Conservation (phyloP, 805 yeast species). For the Suhomyces emberorum region DNA sequence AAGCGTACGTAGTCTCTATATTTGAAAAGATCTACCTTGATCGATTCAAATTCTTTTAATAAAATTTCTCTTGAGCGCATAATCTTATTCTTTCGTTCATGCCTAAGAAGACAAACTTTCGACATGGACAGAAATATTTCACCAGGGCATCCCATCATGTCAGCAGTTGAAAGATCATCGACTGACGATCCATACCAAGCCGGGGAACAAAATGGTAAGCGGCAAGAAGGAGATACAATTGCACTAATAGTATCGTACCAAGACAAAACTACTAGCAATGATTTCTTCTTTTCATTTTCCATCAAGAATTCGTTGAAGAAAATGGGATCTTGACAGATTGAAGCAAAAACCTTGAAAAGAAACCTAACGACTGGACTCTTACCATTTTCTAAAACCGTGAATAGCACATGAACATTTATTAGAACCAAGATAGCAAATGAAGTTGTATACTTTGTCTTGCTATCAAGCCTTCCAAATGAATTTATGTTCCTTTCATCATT, state of each 20-base stretch:
- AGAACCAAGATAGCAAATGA: slow-evolving; percentile 46
- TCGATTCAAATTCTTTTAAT: slow-evolving; percentile 23
- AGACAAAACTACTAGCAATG: slow-evolving; percentile 48
- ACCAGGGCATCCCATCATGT: slow-evolving; percentile 61
- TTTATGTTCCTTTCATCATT: slow-evolving; percentile 5
- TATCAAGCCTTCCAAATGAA: not conserved
- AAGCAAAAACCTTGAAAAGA: slow-evolving; percentile 48
- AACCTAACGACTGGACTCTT: slow-evolving; percentile 49
- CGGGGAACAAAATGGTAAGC: slow-evolving; percentile 51
- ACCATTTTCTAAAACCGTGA: slow-evolving; percentile 54
- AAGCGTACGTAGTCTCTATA: slow-evolving; percentile 47
- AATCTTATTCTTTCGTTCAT: slow-evolving; percentile 15
- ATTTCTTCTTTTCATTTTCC: slow-evolving; percentile 47
- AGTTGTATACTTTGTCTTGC: slow-evolving; percentile 18
- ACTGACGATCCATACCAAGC: slow-evolving; percentile 49
- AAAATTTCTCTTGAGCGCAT: slow-evolving; percentile 11
- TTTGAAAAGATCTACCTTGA: slow-evolving; percentile 34
- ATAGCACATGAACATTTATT: slow-evolving; percentile 52
- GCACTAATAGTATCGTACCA: slow-evolving; percentile 62
- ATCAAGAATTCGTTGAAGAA: slow-evolving; percentile 40
- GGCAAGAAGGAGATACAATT: slow-evolving; percentile 53
- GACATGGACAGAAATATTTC: slow-evolving; percentile 49
- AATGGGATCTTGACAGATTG: slow-evolving; percentile 43
- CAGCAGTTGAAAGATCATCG: slow-evolving; percentile 45
- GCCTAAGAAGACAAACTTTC: slow-evolving; percentile 40